Evolutionary conservation across 192 early-diverging fungal species (phyloP), one percentile per base, ranked within the genome.

Genomic region (Borealophlyctis nickersoniae): DNA sequence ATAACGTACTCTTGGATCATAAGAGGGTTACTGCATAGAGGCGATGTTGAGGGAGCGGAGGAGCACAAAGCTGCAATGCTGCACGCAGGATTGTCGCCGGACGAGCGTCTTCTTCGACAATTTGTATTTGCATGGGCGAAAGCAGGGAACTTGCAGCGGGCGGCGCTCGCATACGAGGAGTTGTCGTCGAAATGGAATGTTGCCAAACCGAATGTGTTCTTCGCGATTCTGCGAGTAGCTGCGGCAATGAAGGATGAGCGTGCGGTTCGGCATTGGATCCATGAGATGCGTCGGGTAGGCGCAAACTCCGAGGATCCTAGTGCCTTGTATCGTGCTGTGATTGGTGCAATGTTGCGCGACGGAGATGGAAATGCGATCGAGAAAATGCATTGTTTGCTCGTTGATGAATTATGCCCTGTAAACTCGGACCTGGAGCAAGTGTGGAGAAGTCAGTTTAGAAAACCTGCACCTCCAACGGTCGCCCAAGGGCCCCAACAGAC

Each of bases 31-130:
- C 24, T 62, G 14, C 67, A 60, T 16, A 49, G n/a, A 13, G 34
- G 34, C 3, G 67, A 69, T 16, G 23, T 31, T 31, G 49, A 30
- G 19, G 5, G 36, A 4, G 67, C 66, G n/a, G 66, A 68, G 39
- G 53, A 23, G 4, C 66, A 68, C 29, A 61, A 53, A 28, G 58
- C 36, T 34, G 66, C 66, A 32, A 68, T 68, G 66, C 14, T 68
- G 26, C 49, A 36, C 14, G 58, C 66, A 7, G n/a, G n/a, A n/a
- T n/a, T n/a, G n/a, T n/a, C n/a, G n/a, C n/a, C n/a, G n/a, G n/a
- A n/a, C n/a, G n/a, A n/a, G n/a, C n/a, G n/a, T n/a, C n/a, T n/a
- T n/a, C n/a, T n/a, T n/a, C n/a, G n/a, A n/a, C n/a, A n/a, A n/a
- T n/a, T n/a, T n/a, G n/a, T n/a, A n/a, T n/a, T n/a, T n/a, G n/a